phyloP scores from a whole-genome alignment of 1,139 yeast species.

The Protomyces gravidus region DNA sequence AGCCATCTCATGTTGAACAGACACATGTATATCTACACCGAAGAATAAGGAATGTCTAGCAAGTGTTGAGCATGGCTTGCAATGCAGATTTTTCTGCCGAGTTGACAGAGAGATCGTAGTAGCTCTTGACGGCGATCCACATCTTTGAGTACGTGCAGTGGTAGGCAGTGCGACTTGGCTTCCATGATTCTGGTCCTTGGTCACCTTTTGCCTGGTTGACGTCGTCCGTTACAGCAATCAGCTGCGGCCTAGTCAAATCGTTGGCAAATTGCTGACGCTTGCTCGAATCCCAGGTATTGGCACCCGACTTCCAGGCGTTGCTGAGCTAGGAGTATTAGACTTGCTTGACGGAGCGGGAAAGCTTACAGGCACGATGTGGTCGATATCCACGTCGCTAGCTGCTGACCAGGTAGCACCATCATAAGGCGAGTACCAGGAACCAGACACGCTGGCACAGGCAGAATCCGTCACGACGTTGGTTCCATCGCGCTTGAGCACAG shows the following conservation, averaged over 20 bases:
- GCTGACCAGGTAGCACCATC: neutral
- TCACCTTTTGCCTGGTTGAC: constrained; percentile 2
- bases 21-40: neutral
- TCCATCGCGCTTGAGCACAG: neutral
- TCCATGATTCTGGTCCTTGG: neutral
- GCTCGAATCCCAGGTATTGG: neutral
- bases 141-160: neutral
- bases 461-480: neutral
- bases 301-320: neutral
- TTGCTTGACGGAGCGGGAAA: neutral
- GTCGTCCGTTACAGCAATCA: neutral
- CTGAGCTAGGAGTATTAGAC: neutral
- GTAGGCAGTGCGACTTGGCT: neutral
- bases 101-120: neutral
- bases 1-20: too few species aligned
- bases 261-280: neutral
- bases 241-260: neutral
- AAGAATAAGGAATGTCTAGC: neutral
- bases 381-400: neutral
- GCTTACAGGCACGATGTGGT: neutral
- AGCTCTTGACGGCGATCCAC: constrained; percentile 3
- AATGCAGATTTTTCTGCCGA: neutral
- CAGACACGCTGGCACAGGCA: neutral
- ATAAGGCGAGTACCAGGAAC: neutral
- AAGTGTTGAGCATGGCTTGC: neutral